These are phyloP conservation scores for Huntiella savannae DNA, from an alignment of 2,329 filamentous ascomycete genomes.

Conservation along the genomic window DNA sequence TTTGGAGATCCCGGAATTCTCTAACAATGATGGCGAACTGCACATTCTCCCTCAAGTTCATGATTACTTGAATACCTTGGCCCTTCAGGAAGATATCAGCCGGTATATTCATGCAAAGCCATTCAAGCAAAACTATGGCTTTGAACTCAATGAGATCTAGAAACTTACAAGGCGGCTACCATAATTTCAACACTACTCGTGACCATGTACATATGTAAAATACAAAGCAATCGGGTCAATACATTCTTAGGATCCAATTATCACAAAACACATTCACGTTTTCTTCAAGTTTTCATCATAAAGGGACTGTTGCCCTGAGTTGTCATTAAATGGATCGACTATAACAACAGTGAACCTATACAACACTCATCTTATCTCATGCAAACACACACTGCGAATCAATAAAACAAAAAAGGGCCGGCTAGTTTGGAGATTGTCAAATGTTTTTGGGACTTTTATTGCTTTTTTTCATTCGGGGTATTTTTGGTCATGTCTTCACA, in stretches of 20 bases:
- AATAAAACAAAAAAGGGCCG: background rate
- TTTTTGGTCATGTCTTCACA: constrained; percentile 12
- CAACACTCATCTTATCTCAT: background rate
- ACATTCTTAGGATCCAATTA: too few relatives aligned
- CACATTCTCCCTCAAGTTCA: constrained; percentile 38
- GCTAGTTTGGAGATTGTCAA: background rate
- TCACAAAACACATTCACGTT: background rate
- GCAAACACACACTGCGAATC: background rate
- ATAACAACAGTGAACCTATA: constrained; percentile 3
- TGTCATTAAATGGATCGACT: background rate
- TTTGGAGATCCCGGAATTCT: constrained; percentile 62
- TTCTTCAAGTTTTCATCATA: background rate
- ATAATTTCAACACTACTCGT: background rate
- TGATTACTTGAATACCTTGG: constrained; percentile 38
- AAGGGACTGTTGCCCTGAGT: constrained; percentile 8
- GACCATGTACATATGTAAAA: background rate
- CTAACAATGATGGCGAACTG: constrained; percentile 23
- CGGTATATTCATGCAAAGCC: constrained; percentile 34
- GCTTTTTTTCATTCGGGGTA: constrained; percentile 10
- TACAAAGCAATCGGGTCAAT: background rate
- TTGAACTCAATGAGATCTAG: background rate
- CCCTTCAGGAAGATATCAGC: constrained; percentile 40
- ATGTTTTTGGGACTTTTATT: constrained; percentile 9
- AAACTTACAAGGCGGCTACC: background rate
- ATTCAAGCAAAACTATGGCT: constrained; percentile 23